A percentile compares a stretch with the other conserved stretches of the same genome.
These are phyloP conservation scores for Cutaneotrichosporon spelunceum DNA, from an alignment of 1,284 basidiomycete species.

Conservation along the genomic window DNA sequence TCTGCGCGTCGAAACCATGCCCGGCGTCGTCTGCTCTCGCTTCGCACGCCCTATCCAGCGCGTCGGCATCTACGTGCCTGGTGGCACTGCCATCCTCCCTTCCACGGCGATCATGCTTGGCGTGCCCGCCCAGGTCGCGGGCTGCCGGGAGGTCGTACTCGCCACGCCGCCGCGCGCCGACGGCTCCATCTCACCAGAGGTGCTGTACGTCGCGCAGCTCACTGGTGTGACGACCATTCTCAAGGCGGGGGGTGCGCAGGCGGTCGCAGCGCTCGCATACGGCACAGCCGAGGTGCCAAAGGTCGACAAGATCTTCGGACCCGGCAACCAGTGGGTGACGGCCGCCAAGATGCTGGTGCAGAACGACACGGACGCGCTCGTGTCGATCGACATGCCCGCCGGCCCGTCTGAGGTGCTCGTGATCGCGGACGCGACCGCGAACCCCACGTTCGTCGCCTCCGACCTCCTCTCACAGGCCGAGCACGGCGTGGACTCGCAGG, in stretches of 20 bases:
- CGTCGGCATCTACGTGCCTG: conserved; percentile 96
- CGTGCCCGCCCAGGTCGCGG: conserved; percentile 95
- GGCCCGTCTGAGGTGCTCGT: conserved; percentile 96
- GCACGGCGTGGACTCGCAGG: conserved; percentile 96
- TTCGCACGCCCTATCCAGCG: conserved; percentile 91
- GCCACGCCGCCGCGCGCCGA: conserved; percentile 91
- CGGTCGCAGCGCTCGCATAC: conserved; percentile 95
- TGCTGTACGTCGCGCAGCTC: conserved; percentile 87
- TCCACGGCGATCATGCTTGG: conserved; percentile 98
- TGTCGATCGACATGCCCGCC: conserved; percentile 98
- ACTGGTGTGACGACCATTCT: conserved; percentile 83
- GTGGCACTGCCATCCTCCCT: conserved; percentile 92
- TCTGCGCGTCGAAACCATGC: conserved; percentile 92
- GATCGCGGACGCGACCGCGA: conserved; percentile 81
- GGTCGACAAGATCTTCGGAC: conserved; percentile 99
- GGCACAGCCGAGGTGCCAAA: conserved; percentile 95
- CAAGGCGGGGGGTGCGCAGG: conserved; percentile 94
- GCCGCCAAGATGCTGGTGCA: conserved; percentile 99
- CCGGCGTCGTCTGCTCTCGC: conserved; percentile 89
- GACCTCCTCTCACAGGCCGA: conserved; percentile 97
- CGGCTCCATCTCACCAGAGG: conserved; percentile 87
- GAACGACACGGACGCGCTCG: conserved; percentile 95
- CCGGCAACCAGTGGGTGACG: conserved; percentile 99
- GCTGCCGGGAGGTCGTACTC: conserved; percentile 86
- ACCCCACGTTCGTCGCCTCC: conserved; percentile 89